Conservation (phyloP, 139 green algal genomes). For the Diplosphaera chodatii region DNA sequence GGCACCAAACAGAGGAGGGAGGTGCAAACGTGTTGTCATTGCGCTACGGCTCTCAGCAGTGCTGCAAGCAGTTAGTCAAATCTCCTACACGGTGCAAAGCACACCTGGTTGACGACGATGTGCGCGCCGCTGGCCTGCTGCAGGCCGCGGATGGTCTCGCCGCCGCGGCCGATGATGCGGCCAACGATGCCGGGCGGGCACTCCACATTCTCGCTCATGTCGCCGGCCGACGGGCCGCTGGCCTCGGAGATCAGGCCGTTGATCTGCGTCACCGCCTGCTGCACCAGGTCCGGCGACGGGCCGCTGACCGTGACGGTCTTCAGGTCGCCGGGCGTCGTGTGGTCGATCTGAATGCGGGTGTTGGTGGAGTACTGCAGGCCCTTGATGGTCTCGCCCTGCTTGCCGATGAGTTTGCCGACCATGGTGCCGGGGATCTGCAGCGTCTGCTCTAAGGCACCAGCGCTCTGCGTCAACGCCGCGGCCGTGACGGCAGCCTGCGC, state of each 20-base stretch:
- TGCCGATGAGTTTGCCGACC: constrained; percentile 84
- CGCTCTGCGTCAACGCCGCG: neutral
- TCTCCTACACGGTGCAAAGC: constrained; percentile 27
- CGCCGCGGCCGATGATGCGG: constrained; percentile 88
- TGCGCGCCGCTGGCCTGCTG: constrained; percentile 80
- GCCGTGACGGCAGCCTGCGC: neutral
- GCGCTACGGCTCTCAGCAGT: no score
- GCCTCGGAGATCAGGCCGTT: constrained; percentile 7
- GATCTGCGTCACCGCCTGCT: constrained; percentile 32
- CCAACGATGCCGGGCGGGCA: constrained; percentile 83
- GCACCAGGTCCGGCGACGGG: constrained; percentile 29
- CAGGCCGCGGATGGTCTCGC: constrained; percentile 95
- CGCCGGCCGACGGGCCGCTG: constrained; percentile 1
- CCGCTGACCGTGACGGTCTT: constrained; percentile 74
- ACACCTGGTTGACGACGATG: constrained; percentile 50
- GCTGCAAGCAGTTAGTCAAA: neutral
- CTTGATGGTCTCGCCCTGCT: constrained; percentile 79
- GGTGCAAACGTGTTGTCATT: no score
- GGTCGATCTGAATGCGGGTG: constrained; percentile 69
- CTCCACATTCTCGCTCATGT: constrained; percentile 28
- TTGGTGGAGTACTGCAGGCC: constrained; percentile 61
- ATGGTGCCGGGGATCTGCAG: constrained; percentile 24
- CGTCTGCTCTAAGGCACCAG: neutral
- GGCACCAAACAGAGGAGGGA: neutral
- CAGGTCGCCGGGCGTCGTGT: constrained; percentile 44